A percentile compares a stretch with the other conserved stretches of the same genome.
These are phyloP conservation scores for Termitomyces sp. DNA, from an alignment of 768 basidiomycete genomes.

Conservation along the genomic window DNA sequence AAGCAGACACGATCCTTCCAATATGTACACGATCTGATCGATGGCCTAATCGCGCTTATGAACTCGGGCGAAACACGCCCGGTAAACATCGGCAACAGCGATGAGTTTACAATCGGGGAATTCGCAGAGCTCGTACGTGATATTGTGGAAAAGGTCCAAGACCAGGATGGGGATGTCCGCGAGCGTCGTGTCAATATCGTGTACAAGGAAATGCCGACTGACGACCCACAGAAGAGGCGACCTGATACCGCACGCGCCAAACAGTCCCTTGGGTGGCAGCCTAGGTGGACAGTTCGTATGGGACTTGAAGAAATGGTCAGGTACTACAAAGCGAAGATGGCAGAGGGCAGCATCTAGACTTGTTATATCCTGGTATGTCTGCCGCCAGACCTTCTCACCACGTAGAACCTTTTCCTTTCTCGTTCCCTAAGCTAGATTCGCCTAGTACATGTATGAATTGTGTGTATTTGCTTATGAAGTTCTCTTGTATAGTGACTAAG, in stretches of 20 bases:
- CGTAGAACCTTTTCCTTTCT: not conserved
- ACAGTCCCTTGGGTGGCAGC: conserved; percentile 81
- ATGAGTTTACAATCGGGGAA: conserved; percentile 94
- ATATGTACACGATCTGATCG: conserved; percentile 96
- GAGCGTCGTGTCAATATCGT: conserved; percentile 58
- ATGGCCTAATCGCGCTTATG: conserved; percentile 92
- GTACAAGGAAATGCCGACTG: conserved; percentile 78
- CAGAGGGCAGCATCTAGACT: conserved; percentile 70
- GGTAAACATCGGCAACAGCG: conserved; percentile 92
- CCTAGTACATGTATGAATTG: not conserved
- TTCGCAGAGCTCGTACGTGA: conserved; percentile 92
- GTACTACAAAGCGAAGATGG: conserved; percentile 89
- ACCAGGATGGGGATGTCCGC: conserved; percentile 62
- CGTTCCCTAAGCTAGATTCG: not conserved
- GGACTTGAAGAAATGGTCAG: conserved; percentile 93
- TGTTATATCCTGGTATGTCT: not conserved
- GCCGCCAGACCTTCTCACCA: not conserved
- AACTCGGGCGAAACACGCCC: conserved; percentile 91
- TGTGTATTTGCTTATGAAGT: not conserved
- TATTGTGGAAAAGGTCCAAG: conserved; percentile 89
- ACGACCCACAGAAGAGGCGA: conserved; percentile 92
- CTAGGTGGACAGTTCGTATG: conserved; percentile 88
- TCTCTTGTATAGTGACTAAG: not conserved
- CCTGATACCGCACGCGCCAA: conserved; percentile 93
- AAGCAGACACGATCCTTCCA: conserved; percentile 94